Evolutionary conservation across 371 early-diverging fungal genomes (phyloP).

Genomic region (Fennellomyces sp.): DNA sequence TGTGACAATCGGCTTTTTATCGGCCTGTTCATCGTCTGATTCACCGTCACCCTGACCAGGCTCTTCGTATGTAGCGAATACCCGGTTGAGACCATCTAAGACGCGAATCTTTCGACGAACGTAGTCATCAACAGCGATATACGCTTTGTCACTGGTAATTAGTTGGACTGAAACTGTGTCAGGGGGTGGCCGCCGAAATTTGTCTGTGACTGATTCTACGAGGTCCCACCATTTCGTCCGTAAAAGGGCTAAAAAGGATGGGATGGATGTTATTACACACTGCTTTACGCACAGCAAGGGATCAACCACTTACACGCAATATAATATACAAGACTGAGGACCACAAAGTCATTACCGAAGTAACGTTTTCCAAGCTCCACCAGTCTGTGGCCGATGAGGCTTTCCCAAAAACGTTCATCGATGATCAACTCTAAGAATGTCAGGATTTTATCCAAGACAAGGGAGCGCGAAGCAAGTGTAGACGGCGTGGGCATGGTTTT

Average conservation of each 20-base stretch:
- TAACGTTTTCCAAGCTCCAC: conserved; percentile 33
- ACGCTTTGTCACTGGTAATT: conserved; percentile 18
- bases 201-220: conserved; percentile 9
- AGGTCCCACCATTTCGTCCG: conserved; percentile 29
- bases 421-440: conserved; percentile 31
- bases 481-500: background rate
- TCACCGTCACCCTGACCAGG: conserved; percentile 15
- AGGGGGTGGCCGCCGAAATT: background rate
- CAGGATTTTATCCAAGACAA: conserved; percentile 13
- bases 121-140: conserved; percentile 21
- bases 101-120: conserved; percentile 17
- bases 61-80: conserved; percentile 17
- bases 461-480: background rate
- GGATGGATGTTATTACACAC: background rate
- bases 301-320: conserved; percentile 28
- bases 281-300: background rate
- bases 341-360: conserved; percentile 42
- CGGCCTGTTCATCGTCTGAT: background rate
- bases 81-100: conserved; percentile 9
- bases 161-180: conserved; percentile 13
- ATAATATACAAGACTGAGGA: conserved; percentile 32
- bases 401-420: conserved; percentile 36
- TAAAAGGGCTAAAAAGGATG: conserved; percentile 32
- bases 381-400: conserved; percentile 30
- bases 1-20: conserved; percentile 17